Conservation (phyloP, 345 rosid genomes). For the Aquilaria yunnanensis region DNA sequence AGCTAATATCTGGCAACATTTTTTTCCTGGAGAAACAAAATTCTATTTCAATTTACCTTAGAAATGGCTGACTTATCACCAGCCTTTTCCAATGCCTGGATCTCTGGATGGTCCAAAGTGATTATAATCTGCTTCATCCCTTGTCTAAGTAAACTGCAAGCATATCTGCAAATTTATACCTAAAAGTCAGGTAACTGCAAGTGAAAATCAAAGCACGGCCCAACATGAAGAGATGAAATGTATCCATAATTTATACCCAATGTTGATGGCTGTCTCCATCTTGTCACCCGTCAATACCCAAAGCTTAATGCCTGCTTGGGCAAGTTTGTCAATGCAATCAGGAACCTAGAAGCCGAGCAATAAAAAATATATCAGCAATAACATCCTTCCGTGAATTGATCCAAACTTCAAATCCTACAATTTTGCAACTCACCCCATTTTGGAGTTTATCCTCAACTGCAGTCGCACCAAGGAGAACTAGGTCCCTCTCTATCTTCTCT, state of each 20-base stretch:
- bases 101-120: constrained; percentile 62
- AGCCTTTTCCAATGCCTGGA: constrained; percentile 57
- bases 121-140: constrained; percentile 93
- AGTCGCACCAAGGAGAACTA: constrained; percentile 88
- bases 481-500: constrained; percentile 65
- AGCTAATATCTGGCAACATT: too few relatives aligned
- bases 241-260: constrained; percentile 48
- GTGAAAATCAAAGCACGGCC: constrained; percentile 1
- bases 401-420: neutral
- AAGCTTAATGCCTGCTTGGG: constrained; percentile 94
- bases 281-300: constrained; percentile 99
- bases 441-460: constrained; percentile 98
- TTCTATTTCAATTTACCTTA: constrained; percentile 38
- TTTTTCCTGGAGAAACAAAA: too few relatives aligned
- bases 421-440: constrained; percentile 64
- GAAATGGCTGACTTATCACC: constrained; percentile 53
- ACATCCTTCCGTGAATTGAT: neutral
- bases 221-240: neutral
- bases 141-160: constrained; percentile 94
- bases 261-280: constrained; percentile 98
- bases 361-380: constrained; percentile 7
- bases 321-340: constrained; percentile 94
- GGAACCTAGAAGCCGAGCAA: constrained; percentile 51
- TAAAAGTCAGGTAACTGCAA: constrained; percentile 16
- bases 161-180: constrained; percentile 48